These are phyloP conservation scores for Melanogaster broomeanus DNA, from an alignment of 768 basidiomycete species.

Conservation along the genomic window DNA sequence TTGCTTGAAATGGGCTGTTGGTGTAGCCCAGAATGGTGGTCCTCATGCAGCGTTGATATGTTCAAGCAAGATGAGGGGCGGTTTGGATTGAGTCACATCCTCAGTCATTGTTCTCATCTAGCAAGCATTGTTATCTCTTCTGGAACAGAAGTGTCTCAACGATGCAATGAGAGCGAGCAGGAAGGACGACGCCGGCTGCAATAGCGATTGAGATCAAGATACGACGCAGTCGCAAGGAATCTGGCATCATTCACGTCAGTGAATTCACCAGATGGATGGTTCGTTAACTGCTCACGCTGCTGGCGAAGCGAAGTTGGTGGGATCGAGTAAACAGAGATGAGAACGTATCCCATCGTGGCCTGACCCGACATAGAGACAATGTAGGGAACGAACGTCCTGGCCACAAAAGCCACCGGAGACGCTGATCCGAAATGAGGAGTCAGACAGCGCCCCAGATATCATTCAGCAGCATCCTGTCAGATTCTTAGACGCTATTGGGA, in stretches of 20 bases:
- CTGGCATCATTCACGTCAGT: slow-evolving; percentile 38
- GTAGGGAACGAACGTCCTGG: slow-evolving; percentile 79
- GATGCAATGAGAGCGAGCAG: slow-evolving; percentile 79
- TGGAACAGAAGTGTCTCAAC: slow-evolving; percentile 86
- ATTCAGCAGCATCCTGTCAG: slow-evolving; percentile 89
- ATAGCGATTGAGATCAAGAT: slow-evolving; percentile 98
- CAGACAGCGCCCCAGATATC: slow-evolving; percentile 77
- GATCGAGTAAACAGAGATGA: slow-evolving; percentile 83
- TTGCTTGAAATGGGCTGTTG: slow-evolving; percentile 38
- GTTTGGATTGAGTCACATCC: slow-evolving; percentile 74
- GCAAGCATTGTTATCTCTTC: slow-evolving; percentile 71
- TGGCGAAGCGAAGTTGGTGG: slow-evolving; percentile 73
- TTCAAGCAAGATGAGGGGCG: slow-evolving; percentile 86
- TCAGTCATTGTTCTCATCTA: slow-evolving; percentile 69
- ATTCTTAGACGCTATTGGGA: slow-evolving; percentile 69
- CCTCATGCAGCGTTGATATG: slow-evolving; percentile 88
- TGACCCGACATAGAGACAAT: slow-evolving; percentile 64
- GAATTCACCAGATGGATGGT: not conserved
- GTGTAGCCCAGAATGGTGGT: slow-evolving; percentile 73
- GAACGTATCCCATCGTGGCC: slow-evolving; percentile 69
- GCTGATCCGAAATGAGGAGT: slow-evolving; percentile 74
- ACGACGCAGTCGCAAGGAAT: slow-evolving; percentile 88
- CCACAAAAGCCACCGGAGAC: slow-evolving; percentile 88
- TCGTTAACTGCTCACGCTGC: slow-evolving; percentile 52
- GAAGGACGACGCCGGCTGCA: slow-evolving; percentile 90